Evolutionary conservation across 1,284 basidiomycete genomes (phyloP).

Genomic region (Ustilago sp.): DNA sequence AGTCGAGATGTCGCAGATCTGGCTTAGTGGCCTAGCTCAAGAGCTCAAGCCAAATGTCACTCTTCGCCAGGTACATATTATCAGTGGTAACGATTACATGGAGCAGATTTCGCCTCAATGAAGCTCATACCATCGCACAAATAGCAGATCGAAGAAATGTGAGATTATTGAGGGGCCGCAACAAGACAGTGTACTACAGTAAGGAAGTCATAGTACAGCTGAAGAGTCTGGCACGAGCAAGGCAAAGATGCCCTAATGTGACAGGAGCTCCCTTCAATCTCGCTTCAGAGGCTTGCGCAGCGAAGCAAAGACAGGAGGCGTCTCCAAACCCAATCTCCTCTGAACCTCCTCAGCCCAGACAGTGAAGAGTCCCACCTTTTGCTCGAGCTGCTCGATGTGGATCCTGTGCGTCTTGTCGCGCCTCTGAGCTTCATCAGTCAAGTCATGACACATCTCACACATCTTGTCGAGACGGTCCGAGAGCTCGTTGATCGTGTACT

Average conservation of each 20-base stretch:
- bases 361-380: slow-evolving; percentile 41
- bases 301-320: slow-evolving; percentile 43
- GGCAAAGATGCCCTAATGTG: background rate
- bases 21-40: slow-evolving; percentile 8
- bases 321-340: slow-evolving; percentile 34
- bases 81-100: background rate
- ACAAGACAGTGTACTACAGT: background rate
- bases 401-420: slow-evolving; percentile 38
- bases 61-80: background rate
- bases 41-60: background rate
- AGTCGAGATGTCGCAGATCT: slow-evolving; percentile 5
- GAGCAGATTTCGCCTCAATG: background rate
- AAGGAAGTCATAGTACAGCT: background rate
- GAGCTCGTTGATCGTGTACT: slow-evolving; percentile 20
- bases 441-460: slow-evolving; percentile 40
- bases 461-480: slow-evolving; percentile 32
- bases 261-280: slow-evolving; percentile 8
- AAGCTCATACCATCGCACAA: background rate
- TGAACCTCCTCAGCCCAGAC: slow-evolving; percentile 51
- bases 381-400: slow-evolving; percentile 43
- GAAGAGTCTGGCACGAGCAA: background rate
- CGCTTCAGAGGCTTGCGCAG: slow-evolving; percentile 42
- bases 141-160: background rate
- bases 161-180: background rate
- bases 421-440: slow-evolving; percentile 38